Evolutionary conservation across 805 yeast genomes (phyloP), one percentile per base, ranked within the genome.

Genomic region (Wickerhamiella qilinensis): DNA sequence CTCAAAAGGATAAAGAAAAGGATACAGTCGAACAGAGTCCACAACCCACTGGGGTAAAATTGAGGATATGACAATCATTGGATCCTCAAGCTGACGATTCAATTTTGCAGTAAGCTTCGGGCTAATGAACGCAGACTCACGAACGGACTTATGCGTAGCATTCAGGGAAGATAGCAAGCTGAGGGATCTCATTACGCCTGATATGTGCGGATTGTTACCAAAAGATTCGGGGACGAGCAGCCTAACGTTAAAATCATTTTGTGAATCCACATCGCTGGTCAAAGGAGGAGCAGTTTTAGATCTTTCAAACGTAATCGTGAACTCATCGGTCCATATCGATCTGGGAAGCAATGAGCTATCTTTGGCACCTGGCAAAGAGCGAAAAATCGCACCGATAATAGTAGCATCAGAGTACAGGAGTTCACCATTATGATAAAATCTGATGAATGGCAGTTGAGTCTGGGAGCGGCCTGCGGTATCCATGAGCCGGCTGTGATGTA

Each of bases 21-120:
- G 83, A 49, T 68, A 84, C 16, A 71, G 67, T 38, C 77, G 67
- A 0, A 93, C 75, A n/a, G 84, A 59, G 42, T 71, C 68, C 27
- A 80, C 69, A 17, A 78, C 69, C 97, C 97, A 88, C 6, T 70
- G 71, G 0, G 97, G 97, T 30, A 88, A 54, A 2, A 81, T 70
- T 0, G 88, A 91, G 53, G 93, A 75, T 0, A 93, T 88, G 20
- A 88, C 88, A 15, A 85, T 67, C 38, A 86, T 60, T 0, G 94
- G 91, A 45, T 88, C 96, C 48, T 86, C 95, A 32, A 88, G 57
- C 56, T 86, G 96, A 36, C 93, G 64, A 40, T 80, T 78, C 38
- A 91, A 61, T 54, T 86, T 88, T 1, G 93, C 93, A 5, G 93
- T 77, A 16, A 88, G 55, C 50, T 85, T 85, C 58, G 83, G 73